These are phyloP conservation scores for Diaporthe australafricana DNA, from an alignment of 2,329 filamentous ascomycete genomes.

Conservation along the genomic window DNA sequence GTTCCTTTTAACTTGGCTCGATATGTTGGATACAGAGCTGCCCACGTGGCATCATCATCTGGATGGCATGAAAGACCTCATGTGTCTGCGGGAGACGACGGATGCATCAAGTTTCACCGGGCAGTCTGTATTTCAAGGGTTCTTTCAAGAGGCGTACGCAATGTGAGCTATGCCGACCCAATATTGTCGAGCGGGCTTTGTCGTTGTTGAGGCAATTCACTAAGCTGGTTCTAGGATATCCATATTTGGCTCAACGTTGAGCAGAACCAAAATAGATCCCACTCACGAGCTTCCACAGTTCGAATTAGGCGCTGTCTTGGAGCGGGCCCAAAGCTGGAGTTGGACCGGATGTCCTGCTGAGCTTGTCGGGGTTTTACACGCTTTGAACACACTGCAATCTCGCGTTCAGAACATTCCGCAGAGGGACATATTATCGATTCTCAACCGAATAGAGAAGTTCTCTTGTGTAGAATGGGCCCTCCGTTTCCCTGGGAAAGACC, in stretches of 20 bases:
- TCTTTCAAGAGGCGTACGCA: background rate
- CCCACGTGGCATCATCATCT: conserved; percentile 3
- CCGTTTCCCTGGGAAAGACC: background rate
- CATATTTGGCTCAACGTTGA: conserved; percentile 8
- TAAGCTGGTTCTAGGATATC: background rate
- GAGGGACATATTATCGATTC: background rate
- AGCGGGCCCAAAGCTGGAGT: background rate
- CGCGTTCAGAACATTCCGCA: too few relatives aligned
- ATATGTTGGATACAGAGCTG: background rate
- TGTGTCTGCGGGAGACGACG: background rate
- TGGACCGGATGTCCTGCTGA: conserved; percentile 9
- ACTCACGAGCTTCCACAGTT: background rate
- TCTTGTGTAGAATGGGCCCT: conserved; percentile 1
- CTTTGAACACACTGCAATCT: background rate
- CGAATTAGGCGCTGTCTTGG: background rate
- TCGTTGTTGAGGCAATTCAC: background rate
- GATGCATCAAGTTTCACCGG: background rate
- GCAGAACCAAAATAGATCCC: conserved; percentile 10
- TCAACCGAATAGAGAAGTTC: background rate
- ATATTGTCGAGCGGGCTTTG: background rate
- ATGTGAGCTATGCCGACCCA: background rate
- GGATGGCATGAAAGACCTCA: conserved; percentile 8
- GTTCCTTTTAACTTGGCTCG: conserved; percentile 3
- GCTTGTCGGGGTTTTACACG: background rate
- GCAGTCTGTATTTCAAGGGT: background rate